A percentile compares a stretch with the other conserved stretches of the same genome.
Evolutionary conservation across 257 asterid genomes (phyloP).

Genomic region (Nyctanthes arbortristis): DNA sequence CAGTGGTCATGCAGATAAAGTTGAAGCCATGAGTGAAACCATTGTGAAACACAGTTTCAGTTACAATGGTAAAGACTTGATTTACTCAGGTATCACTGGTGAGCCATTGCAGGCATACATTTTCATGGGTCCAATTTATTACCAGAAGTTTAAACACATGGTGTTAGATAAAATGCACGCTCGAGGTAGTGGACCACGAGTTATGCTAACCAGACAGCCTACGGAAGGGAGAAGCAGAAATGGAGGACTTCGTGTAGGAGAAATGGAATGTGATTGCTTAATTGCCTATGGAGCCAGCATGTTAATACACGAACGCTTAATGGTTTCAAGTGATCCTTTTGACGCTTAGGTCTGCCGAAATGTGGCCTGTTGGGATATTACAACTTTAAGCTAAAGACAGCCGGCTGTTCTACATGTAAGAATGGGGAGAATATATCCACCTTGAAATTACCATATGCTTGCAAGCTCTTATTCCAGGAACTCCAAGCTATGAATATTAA

Average conservation of each 20-base stretch:
- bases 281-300: constrained; percentile 98
- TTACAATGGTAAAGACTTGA: constrained; percentile 89
- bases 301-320: constrained; percentile 84
- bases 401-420: no score
- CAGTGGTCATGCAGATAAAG: constrained; percentile 95
- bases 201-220: constrained; percentile 91
- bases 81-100: constrained; percentile 95
- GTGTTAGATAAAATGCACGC: constrained; percentile 98
- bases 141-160: constrained; percentile 98
- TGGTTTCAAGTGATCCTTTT: constrained; percentile 95
- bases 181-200: constrained; percentile 91
- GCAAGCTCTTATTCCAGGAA: no score
- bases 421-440: no score
- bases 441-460: no score
- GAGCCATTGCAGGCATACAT: constrained; percentile 92
- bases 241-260: constrained; percentile 98
- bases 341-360: constrained; percentile 88
- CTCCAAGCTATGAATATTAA: no score
- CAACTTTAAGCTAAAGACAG: no score
- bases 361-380: no score
- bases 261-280: constrained; percentile 98
- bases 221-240: constrained; percentile 92
- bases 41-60: constrained; percentile 89
- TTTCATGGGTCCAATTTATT: constrained; percentile 98
- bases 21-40: constrained; percentile 91